These are phyloP conservation scores for Croton laevigatus DNA, from an alignment of 441 rosid species.

Conservation along the genomic window DNA sequence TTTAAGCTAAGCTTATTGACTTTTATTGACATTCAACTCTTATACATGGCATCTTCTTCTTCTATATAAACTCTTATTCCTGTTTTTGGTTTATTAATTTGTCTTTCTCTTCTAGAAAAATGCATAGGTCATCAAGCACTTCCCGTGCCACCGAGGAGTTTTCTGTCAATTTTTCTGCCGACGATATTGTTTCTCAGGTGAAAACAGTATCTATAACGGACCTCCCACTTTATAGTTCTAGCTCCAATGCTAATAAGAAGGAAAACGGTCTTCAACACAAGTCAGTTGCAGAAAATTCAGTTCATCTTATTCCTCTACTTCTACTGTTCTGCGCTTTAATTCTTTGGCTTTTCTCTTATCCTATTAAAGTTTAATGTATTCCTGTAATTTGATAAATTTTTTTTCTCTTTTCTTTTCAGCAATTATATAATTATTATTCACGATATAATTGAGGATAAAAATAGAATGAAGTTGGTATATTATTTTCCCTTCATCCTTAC, in stretches of 20 bases:
- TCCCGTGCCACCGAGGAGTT: slow-evolving; percentile 46
- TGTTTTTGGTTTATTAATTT: neutral
- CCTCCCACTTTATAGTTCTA: slow-evolving; percentile 21
- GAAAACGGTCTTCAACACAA: slow-evolving; percentile 33
- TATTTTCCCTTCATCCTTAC: too few relatives aligned
- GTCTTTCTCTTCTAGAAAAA: slow-evolving; percentile 8
- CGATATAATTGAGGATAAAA: too few relatives aligned
- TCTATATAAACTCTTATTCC: neutral
- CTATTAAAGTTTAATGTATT: slow-evolving; percentile 8
- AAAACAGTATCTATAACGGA: slow-evolving; percentile 23
- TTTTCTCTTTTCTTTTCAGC: neutral
- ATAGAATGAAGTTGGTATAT: too few relatives aligned
- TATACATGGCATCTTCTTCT: neutral
- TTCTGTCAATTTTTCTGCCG: slow-evolving; percentile 31
- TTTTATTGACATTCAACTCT: neutral
- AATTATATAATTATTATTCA: too few relatives aligned
- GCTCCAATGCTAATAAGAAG: slow-evolving; percentile 47
- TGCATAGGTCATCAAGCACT: slow-evolving; percentile 45
- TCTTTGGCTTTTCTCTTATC: slow-evolving; percentile 60
- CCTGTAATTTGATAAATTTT: neutral
- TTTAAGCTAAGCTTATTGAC: neutral
- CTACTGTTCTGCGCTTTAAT: slow-evolving; percentile 51
- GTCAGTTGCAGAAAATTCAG: slow-evolving; percentile 38
- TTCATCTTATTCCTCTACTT: slow-evolving; percentile 65
- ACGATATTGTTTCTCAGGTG: slow-evolving; percentile 9